Evolutionary conservation across 2,329 filamentous ascomycete genomes (phyloP), one percentile per base, ranked within the genome.

Genomic region (Elsinoe necatrix): DNA sequence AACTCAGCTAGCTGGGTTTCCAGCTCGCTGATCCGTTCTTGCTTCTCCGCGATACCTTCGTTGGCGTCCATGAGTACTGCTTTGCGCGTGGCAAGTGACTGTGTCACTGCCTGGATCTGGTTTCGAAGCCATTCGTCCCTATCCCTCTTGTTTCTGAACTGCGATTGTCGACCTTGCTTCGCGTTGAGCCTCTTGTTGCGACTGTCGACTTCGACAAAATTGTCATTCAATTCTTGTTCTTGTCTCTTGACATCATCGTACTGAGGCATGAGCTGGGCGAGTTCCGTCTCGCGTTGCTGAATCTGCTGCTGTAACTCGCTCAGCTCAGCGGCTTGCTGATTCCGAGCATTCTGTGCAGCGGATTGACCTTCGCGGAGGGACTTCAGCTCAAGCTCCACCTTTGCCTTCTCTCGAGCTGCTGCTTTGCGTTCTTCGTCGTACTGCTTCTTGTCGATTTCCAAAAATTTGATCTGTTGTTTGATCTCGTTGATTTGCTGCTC

Each of bases 401-500:
- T 91, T 3, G 93, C 95, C 63, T 87, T 83, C 6, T 80, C 74
- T 66, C 89, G 88, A 4, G 90, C 86, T 27, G 82, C 82, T 35
- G 95, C 89, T 51, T 87, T 86, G 61, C 90, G 84, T 66, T 98
- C 93, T 61, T 92, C 87, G 64, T 98, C 93, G 6, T 95, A 79
- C 67, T 97, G 90, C 43, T 82, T 79, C 63, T 89, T 87, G 66
- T 98, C 93, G 42, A 95, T 84, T 61, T 84, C 84, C 23, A 95
- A 76, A 31, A 96, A 82, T 58, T 95, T 89, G 65, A 95, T 81
- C 63, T 95, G 83, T 63, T 92, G 87, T 65, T 85, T 85, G 51
- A 93, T 77, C 65, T 89, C 82, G 55, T 86, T 84, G 57, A 95
- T 91, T 63, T 93, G 83, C 7, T 80, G 79, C 47, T 95, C 88